Conservation (phyloP, 495 filamentous ascomycete species). For the Penicillium taxi region DNA sequence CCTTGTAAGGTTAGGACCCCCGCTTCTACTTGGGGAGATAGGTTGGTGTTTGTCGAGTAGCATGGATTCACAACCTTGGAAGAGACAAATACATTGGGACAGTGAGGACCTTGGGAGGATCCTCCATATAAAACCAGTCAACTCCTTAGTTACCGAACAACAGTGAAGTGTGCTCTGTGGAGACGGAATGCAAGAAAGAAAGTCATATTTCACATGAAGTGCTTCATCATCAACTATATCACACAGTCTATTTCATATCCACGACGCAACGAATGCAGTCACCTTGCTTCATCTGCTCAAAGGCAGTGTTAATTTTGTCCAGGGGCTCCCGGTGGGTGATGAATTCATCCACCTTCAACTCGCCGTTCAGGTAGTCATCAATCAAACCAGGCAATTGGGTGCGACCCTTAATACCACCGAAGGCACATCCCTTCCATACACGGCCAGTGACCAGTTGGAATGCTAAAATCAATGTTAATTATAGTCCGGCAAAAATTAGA, state of each 20-base stretch:
- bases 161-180: no score
- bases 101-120: slow-evolving; percentile 19
- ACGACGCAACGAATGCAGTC: slow-evolving; percentile 89
- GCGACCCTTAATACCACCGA: slow-evolving; percentile 96
- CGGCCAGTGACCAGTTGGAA: slow-evolving; percentile 98
- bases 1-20: no score
- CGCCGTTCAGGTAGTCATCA: slow-evolving; percentile 77
- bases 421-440: slow-evolving; percentile 95
- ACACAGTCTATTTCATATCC: slow-evolving; percentile 29
- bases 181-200: no score
- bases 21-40: no score
- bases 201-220: slow-evolving; percentile 22
- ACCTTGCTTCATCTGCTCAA: slow-evolving; percentile 88
- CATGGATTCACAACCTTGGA: no score
- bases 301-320: slow-evolving; percentile 75
- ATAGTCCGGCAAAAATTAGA: not conserved
- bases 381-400: slow-evolving; percentile 85
- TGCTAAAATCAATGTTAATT: slow-evolving; percentile 44
- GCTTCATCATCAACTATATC: slow-evolving; percentile 13
- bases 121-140: slow-evolving; percentile 7
- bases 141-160: no score
- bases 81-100: no score
- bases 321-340: slow-evolving; percentile 91
- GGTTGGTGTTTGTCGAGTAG: no score
- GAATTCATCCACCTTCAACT: slow-evolving; percentile 98